Evolutionary conservation across 805 yeast genomes (phyloP).

Genomic region (Monosporozyma yasuniensis): DNA sequence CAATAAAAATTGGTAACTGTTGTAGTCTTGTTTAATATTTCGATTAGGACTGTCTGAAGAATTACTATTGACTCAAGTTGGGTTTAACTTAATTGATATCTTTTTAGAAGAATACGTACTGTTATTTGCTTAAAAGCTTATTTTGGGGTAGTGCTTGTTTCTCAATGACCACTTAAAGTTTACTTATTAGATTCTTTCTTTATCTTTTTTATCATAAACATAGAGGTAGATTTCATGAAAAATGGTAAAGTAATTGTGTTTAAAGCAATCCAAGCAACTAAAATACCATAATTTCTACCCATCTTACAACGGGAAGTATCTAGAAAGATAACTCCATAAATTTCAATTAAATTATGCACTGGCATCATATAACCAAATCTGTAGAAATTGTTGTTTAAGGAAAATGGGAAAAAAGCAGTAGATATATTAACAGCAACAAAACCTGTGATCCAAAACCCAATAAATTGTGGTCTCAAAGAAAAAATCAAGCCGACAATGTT

Average conservation of each 20-base stretch:
- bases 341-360: constrained; percentile 54
- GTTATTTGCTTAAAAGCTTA: no score
- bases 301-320: constrained; percentile 46
- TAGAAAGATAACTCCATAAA: constrained; percentile 50
- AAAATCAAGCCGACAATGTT: constrained; percentile 46
- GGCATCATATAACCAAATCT: constrained; percentile 64
- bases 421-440: constrained; percentile 64
- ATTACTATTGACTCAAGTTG: no score
- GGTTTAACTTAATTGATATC: no score
- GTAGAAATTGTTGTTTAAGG: constrained; percentile 45
- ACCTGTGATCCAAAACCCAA: constrained; percentile 63
- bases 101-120: no score
- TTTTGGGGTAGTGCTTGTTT: no score
- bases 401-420: constrained; percentile 60
- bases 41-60: no score
- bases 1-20: no score
- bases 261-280: constrained; percentile 52
- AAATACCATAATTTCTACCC: constrained; percentile 53
- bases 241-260: constrained; percentile 38
- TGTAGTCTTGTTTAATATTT: no score
- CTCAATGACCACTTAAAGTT: no score
- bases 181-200: constrained; percentile 1
- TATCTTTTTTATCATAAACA: not conserved
- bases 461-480: constrained; percentile 47
- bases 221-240: constrained; percentile 37